phyloP scores from a whole-genome alignment of 164 flowering plant genomes.

The Macadamia tetraphylla region DNA sequence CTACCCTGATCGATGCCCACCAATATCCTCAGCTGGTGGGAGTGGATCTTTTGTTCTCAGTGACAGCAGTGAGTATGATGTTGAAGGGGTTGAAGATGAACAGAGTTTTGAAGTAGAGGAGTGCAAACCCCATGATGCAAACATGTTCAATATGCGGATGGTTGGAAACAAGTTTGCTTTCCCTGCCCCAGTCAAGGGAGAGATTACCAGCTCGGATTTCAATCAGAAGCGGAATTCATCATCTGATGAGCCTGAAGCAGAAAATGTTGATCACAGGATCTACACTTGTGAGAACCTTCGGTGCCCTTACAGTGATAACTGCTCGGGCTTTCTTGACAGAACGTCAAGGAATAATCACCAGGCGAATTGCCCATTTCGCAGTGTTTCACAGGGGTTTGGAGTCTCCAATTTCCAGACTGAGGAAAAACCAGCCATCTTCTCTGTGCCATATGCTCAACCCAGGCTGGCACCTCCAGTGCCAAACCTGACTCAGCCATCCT shows the following conservation, averaged over 20 bases:
- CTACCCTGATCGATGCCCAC: constrained; percentile 45
- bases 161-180: constrained; percentile 8
- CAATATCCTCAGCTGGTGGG: constrained; percentile 25
- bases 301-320: constrained; percentile 43
- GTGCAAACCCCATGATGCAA: constrained; percentile 27
- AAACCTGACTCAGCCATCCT: constrained; percentile 16
- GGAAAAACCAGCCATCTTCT: constrained; percentile 25
- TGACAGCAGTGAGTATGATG: constrained; percentile 37
- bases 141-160: constrained; percentile 23
- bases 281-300: constrained; percentile 38
- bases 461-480: constrained; percentile 19
- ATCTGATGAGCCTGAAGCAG: constrained; percentile 18
- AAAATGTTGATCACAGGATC: constrained; percentile 30
- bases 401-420: constrained; percentile 22
- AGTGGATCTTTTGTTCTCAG: constrained; percentile 23
- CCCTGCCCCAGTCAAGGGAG: constrained; percentile 31
- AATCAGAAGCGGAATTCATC: constrained; percentile 37
- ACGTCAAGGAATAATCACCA: constrained; percentile 53
- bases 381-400: constrained; percentile 19
- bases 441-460: constrained; percentile 32
- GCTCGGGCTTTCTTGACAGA: constrained; percentile 44
- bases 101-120: constrained; percentile 22
- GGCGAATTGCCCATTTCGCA: constrained; percentile 35
- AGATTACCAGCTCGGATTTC: constrained; percentile 20
- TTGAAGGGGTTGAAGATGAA: constrained; percentile 40